Conservation (phyloP, 2,329 filamentous ascomycete species). For the Trichophyton verrucosum region DNA sequence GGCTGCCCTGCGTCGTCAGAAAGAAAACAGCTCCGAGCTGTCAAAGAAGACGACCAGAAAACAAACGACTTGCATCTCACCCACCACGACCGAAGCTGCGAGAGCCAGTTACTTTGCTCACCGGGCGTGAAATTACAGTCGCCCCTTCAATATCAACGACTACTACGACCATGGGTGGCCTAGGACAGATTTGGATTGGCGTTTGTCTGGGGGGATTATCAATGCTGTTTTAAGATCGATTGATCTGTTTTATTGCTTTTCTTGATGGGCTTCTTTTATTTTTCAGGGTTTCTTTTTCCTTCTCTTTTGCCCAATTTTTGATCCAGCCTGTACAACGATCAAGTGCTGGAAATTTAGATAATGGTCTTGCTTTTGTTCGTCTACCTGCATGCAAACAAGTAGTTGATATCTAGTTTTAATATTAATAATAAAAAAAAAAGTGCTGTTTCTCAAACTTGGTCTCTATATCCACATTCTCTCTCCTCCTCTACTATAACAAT, state of each 20-base stretch:
- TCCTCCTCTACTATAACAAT: no score
- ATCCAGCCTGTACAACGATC: no score
- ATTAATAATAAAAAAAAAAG: not conserved
- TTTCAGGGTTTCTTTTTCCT: not conserved
- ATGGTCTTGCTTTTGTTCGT: no score
- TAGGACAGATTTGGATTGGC: not conserved
- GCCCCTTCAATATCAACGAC: not conserved
- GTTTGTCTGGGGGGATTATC: not conserved
- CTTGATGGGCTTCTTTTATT: not conserved
- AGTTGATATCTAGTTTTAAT: not conserved
- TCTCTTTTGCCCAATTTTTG: not conserved
- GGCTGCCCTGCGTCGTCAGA: not conserved
- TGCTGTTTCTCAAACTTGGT: no score
- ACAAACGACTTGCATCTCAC: not conserved
- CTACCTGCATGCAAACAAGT: no score
- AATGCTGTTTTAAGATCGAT: not conserved
- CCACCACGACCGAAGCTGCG: constrained; percentile 6
- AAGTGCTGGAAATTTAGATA: no score
- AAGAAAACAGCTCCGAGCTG: not conserved
- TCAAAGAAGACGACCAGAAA: not conserved
- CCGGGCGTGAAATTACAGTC: not conserved
- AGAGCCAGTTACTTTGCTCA: constrained; percentile 8
- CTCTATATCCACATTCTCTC: no score
- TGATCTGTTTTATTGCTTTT: not conserved
- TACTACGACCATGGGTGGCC: not conserved